Evolutionary conservation across 192 early-diverging fungal species (phyloP).

Genomic region (Lobosporangium transversale): DNA sequence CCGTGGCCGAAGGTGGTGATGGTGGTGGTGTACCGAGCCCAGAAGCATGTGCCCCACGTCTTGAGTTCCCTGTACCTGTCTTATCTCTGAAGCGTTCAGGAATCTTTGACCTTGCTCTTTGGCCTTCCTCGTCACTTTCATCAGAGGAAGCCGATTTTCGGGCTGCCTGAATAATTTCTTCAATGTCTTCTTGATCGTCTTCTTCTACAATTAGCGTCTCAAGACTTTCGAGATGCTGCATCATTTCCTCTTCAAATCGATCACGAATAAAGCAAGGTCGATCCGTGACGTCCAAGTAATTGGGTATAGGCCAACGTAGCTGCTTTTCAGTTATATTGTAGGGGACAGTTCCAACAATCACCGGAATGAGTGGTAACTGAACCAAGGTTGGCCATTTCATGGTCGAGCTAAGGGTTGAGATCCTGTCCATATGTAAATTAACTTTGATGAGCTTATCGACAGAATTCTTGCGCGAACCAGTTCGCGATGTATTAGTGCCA

Average conservation of each 20-base stretch:
- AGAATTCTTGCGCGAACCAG: slow-evolving; percentile 19
- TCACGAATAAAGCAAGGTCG: slow-evolving; percentile 46
- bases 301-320: slow-evolving; percentile 49
- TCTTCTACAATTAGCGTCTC: slow-evolving; percentile 46
- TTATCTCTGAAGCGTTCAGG: slow-evolving; percentile 35
- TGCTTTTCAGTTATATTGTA: slow-evolving; percentile 29
- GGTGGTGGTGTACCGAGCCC: slow-evolving; percentile 43
- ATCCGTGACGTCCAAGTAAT: slow-evolving; percentile 41
- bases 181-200: slow-evolving; percentile 41
- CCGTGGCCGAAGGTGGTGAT: slow-evolving; percentile 26
- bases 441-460: slow-evolving; percentile 34
- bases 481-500: not conserved
- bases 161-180: slow-evolving; percentile 28
- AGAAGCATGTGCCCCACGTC: slow-evolving; percentile 1
- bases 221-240: slow-evolving; percentile 38
- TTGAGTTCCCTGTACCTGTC: slow-evolving; percentile 5
- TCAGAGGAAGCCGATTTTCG: slow-evolving; percentile 33
- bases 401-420: slow-evolving; percentile 26
- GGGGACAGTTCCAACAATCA: slow-evolving; percentile 46
- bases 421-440: slow-evolving; percentile 34
- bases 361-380: slow-evolving; percentile 32
- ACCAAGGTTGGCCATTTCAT: slow-evolving; percentile 49
- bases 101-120: slow-evolving; percentile 12
- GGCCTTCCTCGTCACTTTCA: slow-evolving; percentile 40
- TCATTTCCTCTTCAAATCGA: slow-evolving; percentile 52